Percentiles rank a stretch among this genome's conserved stretches.
phyloP scores from a whole-genome alignment of 2,329 filamentous ascomycete genomes.

The Neoascochyta sp. region DNA sequence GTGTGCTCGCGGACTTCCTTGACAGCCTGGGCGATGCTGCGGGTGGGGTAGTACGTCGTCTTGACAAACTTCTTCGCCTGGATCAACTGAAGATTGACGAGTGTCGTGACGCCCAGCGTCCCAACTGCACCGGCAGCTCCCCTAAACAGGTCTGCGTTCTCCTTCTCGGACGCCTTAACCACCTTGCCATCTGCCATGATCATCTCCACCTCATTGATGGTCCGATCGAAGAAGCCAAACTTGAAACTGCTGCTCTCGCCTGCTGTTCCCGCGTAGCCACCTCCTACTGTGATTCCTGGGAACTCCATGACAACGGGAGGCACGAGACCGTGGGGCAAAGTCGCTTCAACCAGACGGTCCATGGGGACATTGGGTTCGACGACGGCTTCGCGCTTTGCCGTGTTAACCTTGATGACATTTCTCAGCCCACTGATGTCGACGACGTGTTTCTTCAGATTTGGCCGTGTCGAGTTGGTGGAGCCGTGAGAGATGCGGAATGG shows the following conservation, averaged over 20 bases:
- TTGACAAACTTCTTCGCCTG: conserved; percentile 49
- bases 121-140: conserved; percentile 64
- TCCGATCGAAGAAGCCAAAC: conserved; percentile 63
- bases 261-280: conserved; percentile 64
- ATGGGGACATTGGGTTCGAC: conserved; percentile 69
- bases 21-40: conserved; percentile 43
- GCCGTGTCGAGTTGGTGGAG: conserved; percentile 71
- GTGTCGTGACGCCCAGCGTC: conserved; percentile 63
- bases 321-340: conserved; percentile 54
- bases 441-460: conserved; percentile 42
- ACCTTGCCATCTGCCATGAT: conserved; percentile 60
- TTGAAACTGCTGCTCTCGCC: conserved; percentile 68
- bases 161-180: conserved; percentile 51
- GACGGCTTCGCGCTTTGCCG: conserved; percentile 52
- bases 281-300: conserved; percentile 67
- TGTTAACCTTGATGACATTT: conserved; percentile 61
- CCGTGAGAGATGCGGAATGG: conserved; percentile 75
- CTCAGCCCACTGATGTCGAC: conserved; percentile 65
- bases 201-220: conserved; percentile 61
- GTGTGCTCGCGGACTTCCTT: conserved; percentile 39
- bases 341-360: conserved; percentile 59
- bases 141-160: conserved; percentile 59
- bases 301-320: conserved; percentile 69
- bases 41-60: conserved; percentile 46
- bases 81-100: conserved; percentile 49